A percentile compares a stretch with the other conserved stretches of the same genome.
Evolutionary conservation across 2,329 filamentous ascomycete species (phyloP).

Genomic region (Pyricularia sp.): DNA sequence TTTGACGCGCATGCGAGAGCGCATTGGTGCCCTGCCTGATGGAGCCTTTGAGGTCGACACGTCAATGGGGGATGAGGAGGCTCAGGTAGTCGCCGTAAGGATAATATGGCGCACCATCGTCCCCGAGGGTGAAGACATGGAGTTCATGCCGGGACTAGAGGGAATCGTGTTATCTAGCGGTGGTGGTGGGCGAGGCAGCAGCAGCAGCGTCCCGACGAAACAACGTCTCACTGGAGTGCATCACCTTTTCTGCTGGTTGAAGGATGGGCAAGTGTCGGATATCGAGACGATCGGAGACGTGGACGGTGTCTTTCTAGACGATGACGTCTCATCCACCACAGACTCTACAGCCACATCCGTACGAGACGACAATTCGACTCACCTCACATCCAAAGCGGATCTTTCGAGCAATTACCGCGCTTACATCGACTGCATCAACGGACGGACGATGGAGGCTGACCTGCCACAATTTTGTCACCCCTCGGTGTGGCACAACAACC

Average conservation of each 20-base stretch:
- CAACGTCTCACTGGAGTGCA: conserved; percentile 1
- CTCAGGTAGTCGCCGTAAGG: neutral
- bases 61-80: neutral
- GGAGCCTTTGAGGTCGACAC: conserved; percentile 4
- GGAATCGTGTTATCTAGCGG: neutral
- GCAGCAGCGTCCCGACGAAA: neutral
- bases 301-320: conserved; percentile 2
- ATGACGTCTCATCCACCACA: neutral
- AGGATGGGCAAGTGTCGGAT: neutral
- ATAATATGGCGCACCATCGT: conserved; percentile 2
- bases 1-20: conserved; percentile 1
- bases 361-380: neutral
- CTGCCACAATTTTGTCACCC: conserved; percentile 19
- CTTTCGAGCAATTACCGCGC: conserved; percentile 13
- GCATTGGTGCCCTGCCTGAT: conserved; percentile 1
- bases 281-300: conserved; percentile 6
- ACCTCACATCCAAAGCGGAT: neutral
- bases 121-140: neutral
- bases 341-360: neutral
- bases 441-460: conserved; percentile 12
- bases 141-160: neutral
- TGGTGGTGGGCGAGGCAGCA: neutral
- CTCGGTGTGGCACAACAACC: conserved; percentile 20
- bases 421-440: conserved; percentile 24
- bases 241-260: conserved; percentile 6